Evolutionary conservation across 768 basidiomycete species (phyloP).

Genomic region (Chalciporus pseudorubinellus): DNA sequence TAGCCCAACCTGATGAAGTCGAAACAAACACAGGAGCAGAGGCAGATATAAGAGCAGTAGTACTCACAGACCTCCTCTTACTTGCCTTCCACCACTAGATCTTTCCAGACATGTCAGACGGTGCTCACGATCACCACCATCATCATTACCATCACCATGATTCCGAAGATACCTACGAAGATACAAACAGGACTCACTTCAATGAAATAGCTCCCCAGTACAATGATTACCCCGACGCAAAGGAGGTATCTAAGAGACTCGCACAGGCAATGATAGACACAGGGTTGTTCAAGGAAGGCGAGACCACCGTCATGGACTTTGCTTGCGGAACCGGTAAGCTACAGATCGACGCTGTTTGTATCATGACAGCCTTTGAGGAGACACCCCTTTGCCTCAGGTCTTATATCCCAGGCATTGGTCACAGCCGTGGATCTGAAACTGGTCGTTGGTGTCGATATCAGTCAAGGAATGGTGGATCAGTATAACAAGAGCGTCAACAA

Average conservation of each 20-base stretch:
- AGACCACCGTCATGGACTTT: constrained; percentile 65
- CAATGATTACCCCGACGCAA: constrained; percentile 21
- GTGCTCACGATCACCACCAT: not conserved
- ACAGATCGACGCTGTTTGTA: too few species aligned
- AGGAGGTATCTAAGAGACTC: constrained; percentile 21
- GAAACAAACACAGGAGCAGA: too few species aligned
- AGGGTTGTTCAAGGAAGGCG: constrained; percentile 52
- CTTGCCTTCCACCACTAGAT: too few species aligned
- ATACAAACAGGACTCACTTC: constrained; percentile 28
- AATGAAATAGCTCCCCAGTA: constrained; percentile 24
- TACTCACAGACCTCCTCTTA: too few species aligned
- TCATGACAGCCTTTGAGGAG: not conserved
- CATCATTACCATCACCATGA: not conserved
- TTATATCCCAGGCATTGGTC: constrained; percentile 59
- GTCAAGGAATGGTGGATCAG: constrained; percentile 62
- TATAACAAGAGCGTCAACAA: constrained; percentile 58
- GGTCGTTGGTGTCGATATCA: constrained; percentile 76
- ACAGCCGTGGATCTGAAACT: constrained; percentile 52
- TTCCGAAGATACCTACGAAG: constrained; percentile 13
- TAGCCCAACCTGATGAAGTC: too few species aligned
- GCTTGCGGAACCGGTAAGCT: constrained; percentile 68
- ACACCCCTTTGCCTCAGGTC: constrained; percentile 39
- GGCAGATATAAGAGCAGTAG: too few species aligned
- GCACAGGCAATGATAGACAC: constrained; percentile 29
- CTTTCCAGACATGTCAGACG: too few species aligned